These are phyloP conservation scores for Magnaporthiopsis incrustans DNA, from an alignment of 2,329 filamentous ascomycete species.

Conservation along the genomic window DNA sequence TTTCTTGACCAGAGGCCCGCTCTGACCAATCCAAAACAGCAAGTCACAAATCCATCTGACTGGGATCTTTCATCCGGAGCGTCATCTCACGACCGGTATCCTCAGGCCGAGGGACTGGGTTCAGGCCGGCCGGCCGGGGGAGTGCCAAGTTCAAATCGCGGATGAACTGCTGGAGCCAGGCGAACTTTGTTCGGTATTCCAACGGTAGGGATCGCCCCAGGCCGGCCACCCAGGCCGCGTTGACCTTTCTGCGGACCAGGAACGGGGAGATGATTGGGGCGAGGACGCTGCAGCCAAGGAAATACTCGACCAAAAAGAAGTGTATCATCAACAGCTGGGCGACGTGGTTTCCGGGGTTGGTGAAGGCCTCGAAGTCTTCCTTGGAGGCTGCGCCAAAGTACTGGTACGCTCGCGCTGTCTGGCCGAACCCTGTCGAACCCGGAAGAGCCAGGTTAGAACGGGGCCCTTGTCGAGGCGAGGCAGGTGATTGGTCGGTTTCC, in stretches of 20 bases:
- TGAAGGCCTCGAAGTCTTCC: slow-evolving; percentile 24
- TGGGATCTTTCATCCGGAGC: not conserved
- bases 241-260: not conserved
- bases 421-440: slow-evolving; percentile 14
- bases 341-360: slow-evolving; percentile 20
- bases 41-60: not conserved
- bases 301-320: slow-evolving; percentile 20
- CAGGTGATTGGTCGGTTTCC: not conserved
- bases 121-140: too few species aligned
- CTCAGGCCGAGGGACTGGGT: not conserved
- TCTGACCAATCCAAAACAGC: not conserved
- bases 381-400: slow-evolving; percentile 19
- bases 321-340: slow-evolving; percentile 29
- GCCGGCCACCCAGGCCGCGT: not conserved
- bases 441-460: not conserved
- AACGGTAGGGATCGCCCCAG: not conserved
- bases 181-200: not conserved
- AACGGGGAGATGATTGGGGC: not conserved
- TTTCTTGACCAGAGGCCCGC: not conserved
- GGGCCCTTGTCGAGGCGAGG: not conserved
- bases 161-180: not conserved
- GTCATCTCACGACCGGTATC: not conserved
- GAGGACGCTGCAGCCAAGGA: not conserved
- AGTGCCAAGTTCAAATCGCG: not conserved
- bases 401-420: slow-evolving; percentile 20